Evolutionary conservation across 192 early-diverging fungal genomes (phyloP), one percentile per base, ranked within the genome.

Genomic region (Dimargaris xerosporica): DNA sequence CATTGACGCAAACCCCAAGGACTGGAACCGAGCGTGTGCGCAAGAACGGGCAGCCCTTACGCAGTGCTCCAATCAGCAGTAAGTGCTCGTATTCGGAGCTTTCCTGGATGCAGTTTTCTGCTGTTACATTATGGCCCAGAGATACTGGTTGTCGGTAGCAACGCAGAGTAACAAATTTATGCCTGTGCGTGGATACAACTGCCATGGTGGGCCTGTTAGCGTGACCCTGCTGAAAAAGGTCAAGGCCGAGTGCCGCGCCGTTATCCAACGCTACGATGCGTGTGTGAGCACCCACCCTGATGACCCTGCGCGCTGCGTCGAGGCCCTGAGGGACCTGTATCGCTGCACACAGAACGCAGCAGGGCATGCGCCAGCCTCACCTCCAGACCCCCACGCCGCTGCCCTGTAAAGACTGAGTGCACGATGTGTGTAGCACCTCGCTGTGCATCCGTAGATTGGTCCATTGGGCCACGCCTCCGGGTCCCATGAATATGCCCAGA

Each of bases 21-120:
- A 71, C 50, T 81, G 80, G 80, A 70, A 78, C 58, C 67, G 74
- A n/a, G 70, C 70, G 29, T 81, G 80, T 62, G 61, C 77, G 17
- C 74, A 75, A 44, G 75, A 81, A 63, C 75, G 74, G 52, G 65
- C 73, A 21, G 80, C 80, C 13, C 64, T 81, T 10, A 78, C 80
- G 10, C 73, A 74, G 65, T 81, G 80, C 39, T 81, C 80, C 23
- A 77, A 81, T 53, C 75, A 79, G 63, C 78, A 81, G 79, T 80
- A 76, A 54, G 64, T 31, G 1, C 42, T 9, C 21, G 17, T 39
- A 15, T n/a, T n/a, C n/a, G n/a, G n/a, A n/a, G n/a, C n/a, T n/a
- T n/a, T n/a, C n/a, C n/a, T n/a, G n/a, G n/a, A n/a, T n/a, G n/a
- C n/a, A n/a, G n/a, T n/a, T n/a, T n/a, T n/a, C n/a, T n/a, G n/a